Conservation (phyloP, 140 eudicot species). For the Cichorium intybus region DNA sequence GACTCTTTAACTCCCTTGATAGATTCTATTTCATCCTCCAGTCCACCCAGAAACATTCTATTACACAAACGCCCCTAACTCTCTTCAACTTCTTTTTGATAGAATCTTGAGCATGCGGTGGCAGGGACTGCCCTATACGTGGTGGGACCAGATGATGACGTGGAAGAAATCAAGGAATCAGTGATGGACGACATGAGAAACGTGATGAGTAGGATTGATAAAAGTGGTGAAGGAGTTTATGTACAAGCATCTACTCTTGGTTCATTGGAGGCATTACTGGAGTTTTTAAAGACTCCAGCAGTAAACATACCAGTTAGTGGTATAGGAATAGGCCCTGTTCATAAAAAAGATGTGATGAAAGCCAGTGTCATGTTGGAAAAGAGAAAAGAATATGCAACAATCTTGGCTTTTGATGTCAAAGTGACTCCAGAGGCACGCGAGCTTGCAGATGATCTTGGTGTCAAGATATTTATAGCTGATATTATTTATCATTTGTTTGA, state of each 20-base stretch:
- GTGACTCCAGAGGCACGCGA: conserved; percentile 90
- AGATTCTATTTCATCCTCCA: no score
- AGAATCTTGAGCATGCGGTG: conserved; percentile 96
- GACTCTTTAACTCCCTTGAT: no score
- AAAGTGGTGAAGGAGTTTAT: conserved; percentile 87
- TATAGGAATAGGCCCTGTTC: conserved; percentile 90
- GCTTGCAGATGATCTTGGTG: conserved; percentile 83
- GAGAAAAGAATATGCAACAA: conserved; percentile 78
- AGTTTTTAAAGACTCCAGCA: conserved; percentile 72
- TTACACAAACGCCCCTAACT: no score
- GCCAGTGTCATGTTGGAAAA: conserved; percentile 95
- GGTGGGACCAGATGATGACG: conserved; percentile 79
- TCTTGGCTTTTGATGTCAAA: conserved; percentile 90
- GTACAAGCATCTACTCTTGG: conserved; percentile 99
- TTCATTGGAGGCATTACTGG: conserved; percentile 82
- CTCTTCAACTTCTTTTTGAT: neutral
- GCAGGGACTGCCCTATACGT: conserved; percentile 87
- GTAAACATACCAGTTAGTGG: conserved; percentile 94
- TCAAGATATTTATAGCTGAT: conserved; percentile 72
- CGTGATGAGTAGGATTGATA: conserved; percentile 84
- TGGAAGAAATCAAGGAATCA: conserved; percentile 63
- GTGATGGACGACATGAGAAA: conserved; percentile 84
- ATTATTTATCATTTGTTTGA: conserved; percentile 81
- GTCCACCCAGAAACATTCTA: no score
- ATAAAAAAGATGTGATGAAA: conserved; percentile 91